phyloP scores from a whole-genome alignment of 78 protist species.

The Dictyostelium firmibasis region DNA sequence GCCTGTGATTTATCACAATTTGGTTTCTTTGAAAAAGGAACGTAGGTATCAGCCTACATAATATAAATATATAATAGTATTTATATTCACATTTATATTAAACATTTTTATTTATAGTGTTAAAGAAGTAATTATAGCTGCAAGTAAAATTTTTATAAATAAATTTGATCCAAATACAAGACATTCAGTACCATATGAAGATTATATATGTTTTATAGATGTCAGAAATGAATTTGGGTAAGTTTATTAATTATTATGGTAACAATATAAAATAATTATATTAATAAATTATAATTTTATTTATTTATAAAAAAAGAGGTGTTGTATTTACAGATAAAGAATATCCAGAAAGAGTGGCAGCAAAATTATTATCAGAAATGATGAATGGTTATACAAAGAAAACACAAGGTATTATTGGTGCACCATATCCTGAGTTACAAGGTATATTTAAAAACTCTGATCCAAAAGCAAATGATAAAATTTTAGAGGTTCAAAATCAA shows the following conservation, averaged over 20 bases:
- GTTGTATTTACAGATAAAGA: slow-evolving; percentile 78
- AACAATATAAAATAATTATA: too few species aligned
- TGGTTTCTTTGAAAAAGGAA: slow-evolving; percentile 69
- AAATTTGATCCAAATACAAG: slow-evolving; percentile 44
- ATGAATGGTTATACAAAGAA: slow-evolving; percentile 29
- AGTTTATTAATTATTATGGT: neutral
- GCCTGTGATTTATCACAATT: slow-evolving; percentile 11
- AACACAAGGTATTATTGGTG: slow-evolving; percentile 49
- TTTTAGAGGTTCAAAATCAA: slow-evolving; percentile 48
- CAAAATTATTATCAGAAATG: slow-evolving; percentile 48
- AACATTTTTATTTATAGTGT: neutral
- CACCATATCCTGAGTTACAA: slow-evolving; percentile 41
- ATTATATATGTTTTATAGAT: slow-evolving; percentile 59
- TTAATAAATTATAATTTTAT: too few species aligned
- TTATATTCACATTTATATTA: neutral
- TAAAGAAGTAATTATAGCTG: slow-evolving; percentile 61
- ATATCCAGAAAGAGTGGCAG: slow-evolving; percentile 71
- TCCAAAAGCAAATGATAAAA: slow-evolving; percentile 35
- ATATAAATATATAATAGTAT: neutral
- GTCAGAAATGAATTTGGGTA: slow-evolving; percentile 74
- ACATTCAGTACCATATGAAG: slow-evolving; percentile 64
- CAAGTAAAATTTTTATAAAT: slow-evolving; percentile 64
- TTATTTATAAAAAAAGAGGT: neutral
- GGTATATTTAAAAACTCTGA: slow-evolving; percentile 11
- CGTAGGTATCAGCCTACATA: slow-evolving; percentile 1